phyloP scores from a whole-genome alignment of 164 flowering plant species.

The Cinnamomum micranthum region DNA sequence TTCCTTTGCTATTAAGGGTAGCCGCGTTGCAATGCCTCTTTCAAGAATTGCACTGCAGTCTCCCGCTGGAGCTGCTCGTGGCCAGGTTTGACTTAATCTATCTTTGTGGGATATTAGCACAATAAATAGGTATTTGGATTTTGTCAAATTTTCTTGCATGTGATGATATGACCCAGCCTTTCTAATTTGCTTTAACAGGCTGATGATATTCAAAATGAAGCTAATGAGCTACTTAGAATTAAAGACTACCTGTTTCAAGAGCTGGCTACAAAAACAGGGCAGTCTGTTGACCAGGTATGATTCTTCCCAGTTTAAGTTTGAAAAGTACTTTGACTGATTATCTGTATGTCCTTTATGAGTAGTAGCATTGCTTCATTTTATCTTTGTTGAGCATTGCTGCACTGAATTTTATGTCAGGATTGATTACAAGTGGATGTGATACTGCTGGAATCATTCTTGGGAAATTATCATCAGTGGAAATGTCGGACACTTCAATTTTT shows the following conservation, averaged over 20 bases:
- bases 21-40: conserved; percentile 73
- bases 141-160: neutral
- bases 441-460: neutral
- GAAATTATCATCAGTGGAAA: too few species aligned
- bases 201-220: conserved; percentile 82
- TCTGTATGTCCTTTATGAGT: too few species aligned
- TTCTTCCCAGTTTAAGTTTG: neutral
- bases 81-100: conserved; percentile 54
- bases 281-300: conserved; percentile 76
- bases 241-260: conserved; percentile 71
- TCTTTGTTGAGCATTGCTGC: neutral
- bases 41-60: conserved; percentile 66
- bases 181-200: conserved; percentile 45
- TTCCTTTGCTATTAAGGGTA: conserved; percentile 42
- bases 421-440: neutral
- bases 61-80: conserved; percentile 91
- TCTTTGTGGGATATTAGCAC: neutral
- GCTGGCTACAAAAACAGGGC: conserved; percentile 78
- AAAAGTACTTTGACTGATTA: neutral
- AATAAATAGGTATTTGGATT: neutral
- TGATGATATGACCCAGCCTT: neutral
- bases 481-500: too few species aligned
- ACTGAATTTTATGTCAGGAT: neutral
- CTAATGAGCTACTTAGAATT: conserved; percentile 75
- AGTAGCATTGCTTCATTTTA: neutral